phyloP scores from a whole-genome alignment of 495 filamentous ascomycete genomes.

The Xylaria curta region DNA sequence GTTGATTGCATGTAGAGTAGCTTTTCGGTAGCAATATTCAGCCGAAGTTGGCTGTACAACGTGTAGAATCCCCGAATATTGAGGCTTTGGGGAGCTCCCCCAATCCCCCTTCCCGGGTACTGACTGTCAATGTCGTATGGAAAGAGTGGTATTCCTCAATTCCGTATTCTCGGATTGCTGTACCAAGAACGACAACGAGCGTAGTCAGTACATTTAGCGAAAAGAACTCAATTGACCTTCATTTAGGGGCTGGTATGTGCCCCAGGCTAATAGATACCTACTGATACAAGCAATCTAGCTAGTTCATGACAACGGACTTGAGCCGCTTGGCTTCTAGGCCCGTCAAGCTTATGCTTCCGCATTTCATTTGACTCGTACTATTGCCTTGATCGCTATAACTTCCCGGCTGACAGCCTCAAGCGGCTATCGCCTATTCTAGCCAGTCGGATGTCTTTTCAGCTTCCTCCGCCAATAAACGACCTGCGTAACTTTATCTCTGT shows the following conservation, averaged over 20 bases:
- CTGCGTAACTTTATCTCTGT: conserved; percentile 30
- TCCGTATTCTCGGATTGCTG: background rate
- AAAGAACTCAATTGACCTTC: background rate
- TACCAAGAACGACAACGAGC: background rate
- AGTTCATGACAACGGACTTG: background rate
- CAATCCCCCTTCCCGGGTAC: conserved; percentile 5
- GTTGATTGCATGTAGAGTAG: background rate
- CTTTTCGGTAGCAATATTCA: conserved; percentile 17
- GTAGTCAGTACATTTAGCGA: background rate
- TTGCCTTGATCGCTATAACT: conserved; percentile 30
- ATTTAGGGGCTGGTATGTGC: background rate
- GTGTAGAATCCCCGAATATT: conserved; percentile 16
- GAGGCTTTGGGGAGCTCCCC: conserved; percentile 25
- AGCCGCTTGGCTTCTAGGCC: conserved; percentile 4
- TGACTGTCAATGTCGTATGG: background rate
- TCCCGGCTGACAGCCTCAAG: conserved; percentile 31
- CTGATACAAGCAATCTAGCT: background rate
- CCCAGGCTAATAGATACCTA: background rate
- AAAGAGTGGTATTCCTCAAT: background rate
- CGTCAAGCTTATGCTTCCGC: conserved; percentile 8
- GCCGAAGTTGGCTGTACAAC: conserved; percentile 12
- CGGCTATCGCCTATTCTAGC: conserved; percentile 40
- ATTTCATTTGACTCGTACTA: conserved; percentile 28
- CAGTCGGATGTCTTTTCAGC: conserved; percentile 36
- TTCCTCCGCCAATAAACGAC: conserved; percentile 35